Evolutionary conservation across 805 yeast species (phyloP).

Genomic region (Saccharomyces mikatae): DNA sequence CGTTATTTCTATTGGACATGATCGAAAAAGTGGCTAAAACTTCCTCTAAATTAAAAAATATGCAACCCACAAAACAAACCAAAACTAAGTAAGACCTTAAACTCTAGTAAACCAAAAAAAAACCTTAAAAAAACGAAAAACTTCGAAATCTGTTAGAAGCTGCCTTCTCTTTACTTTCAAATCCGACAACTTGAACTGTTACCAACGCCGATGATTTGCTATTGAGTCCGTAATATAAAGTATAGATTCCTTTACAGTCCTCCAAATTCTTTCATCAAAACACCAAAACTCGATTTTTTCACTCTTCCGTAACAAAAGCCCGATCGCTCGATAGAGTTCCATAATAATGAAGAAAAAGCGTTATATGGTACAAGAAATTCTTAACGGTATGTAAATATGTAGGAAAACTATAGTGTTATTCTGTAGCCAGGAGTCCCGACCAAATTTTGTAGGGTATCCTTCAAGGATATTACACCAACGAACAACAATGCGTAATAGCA

Average conservation of each 20-base stretch:
- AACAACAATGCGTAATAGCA: constrained; percentile 15
- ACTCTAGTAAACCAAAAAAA: not conserved
- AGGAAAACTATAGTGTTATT: not conserved
- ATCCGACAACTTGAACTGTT: not conserved
- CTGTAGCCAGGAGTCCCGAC: not conserved
- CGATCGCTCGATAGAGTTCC: not conserved
- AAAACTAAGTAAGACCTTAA: not conserved
- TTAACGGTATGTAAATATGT: not conserved
- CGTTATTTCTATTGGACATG: not conserved
- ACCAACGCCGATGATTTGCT: not conserved
- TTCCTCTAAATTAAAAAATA: not conserved
- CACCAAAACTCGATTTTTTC: not conserved
- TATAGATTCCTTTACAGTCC: not conserved
- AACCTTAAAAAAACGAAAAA: not conserved
- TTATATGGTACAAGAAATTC: not conserved
- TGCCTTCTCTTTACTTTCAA: not conserved
- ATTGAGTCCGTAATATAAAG: not conserved
- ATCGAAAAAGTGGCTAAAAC: not conserved
- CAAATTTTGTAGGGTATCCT: constrained; percentile 2
- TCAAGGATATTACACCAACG: constrained; percentile 16
- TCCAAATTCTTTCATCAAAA: not conserved
- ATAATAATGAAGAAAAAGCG: not conserved
- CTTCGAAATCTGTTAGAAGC: not conserved
- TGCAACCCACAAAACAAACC: not conserved
- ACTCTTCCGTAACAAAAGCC: not conserved